phyloP scores from a whole-genome alignment of 2,329 filamentous ascomycete genomes.

The Colletotrichum trifolii region DNA sequence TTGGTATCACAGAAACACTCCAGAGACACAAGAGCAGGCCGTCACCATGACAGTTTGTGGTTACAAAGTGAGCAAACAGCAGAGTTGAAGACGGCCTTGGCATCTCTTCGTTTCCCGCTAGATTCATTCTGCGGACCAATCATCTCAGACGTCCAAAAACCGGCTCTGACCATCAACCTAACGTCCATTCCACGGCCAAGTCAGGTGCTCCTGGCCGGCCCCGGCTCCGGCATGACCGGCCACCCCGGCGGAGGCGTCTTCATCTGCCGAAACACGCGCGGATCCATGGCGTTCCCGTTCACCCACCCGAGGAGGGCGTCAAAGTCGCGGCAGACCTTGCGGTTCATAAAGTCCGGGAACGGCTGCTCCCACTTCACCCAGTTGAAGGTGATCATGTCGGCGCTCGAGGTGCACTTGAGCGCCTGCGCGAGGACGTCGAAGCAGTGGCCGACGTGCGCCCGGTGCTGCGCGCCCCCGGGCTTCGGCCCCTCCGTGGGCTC shows the following conservation, averaged over 20 bases:
- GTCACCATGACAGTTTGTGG: too few relatives aligned
- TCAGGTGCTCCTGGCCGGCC: background rate
- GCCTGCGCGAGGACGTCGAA: slow-evolving; percentile 44
- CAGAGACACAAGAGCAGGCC: too few relatives aligned
- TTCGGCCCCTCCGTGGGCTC: slow-evolving; percentile 12
- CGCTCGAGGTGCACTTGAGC: slow-evolving; percentile 45
- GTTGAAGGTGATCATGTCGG: slow-evolving; percentile 46
- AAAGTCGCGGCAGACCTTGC: slow-evolving; percentile 46
- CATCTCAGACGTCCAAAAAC: too few relatives aligned
- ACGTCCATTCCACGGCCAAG: background rate
- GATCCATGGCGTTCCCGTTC: slow-evolving; percentile 28
- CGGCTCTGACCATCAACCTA: too few relatives aligned
- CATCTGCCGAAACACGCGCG: slow-evolving; percentile 11
- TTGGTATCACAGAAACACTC: too few relatives aligned
- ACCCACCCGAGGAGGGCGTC: slow-evolving; percentile 38
- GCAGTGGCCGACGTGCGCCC: slow-evolving; percentile 46
- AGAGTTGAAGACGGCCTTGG: too few relatives aligned
- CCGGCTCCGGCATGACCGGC: slow-evolving; percentile 17
- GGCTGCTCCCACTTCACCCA: slow-evolving; percentile 45
- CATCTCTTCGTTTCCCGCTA: too few relatives aligned
- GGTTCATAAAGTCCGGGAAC: slow-evolving; percentile 47
- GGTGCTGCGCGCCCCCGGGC: slow-evolving; percentile 22
- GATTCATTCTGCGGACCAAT: too few relatives aligned
- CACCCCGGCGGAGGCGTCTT: slow-evolving; percentile 15
- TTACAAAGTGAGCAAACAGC: too few relatives aligned